phyloP scores from a whole-genome alignment of 2,329 filamentous ascomycete species.

The Blumeria hordei region DNA sequence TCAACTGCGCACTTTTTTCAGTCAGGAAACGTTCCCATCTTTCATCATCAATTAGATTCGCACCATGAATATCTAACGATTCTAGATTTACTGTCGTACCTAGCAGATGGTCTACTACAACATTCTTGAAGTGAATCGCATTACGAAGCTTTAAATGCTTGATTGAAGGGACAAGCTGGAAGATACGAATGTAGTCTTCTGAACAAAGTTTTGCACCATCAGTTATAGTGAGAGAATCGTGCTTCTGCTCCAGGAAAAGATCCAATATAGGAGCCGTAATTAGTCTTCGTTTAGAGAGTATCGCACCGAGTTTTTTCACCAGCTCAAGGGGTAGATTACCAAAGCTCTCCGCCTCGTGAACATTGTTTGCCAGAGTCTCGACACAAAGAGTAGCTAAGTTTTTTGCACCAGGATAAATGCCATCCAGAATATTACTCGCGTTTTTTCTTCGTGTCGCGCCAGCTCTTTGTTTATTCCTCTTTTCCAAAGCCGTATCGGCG shows the following conservation, averaged over 20 bases:
- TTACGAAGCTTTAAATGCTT: slow-evolving; percentile 53
- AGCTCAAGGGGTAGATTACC: slow-evolving; percentile 30
- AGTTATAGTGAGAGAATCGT: slow-evolving; percentile 29
- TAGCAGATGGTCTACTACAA: slow-evolving; percentile 57
- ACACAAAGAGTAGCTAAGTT: slow-evolving; percentile 39
- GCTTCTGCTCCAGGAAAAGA: slow-evolving; percentile 29
- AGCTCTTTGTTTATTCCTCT: slow-evolving; percentile 32
- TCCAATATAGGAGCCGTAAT: slow-evolving; percentile 28
- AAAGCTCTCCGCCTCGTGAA: slow-evolving; percentile 35
- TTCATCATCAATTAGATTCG: slow-evolving; percentile 57
- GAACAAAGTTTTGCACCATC: slow-evolving; percentile 39
- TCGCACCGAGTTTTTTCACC: slow-evolving; percentile 33
- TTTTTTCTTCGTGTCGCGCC: slow-evolving; percentile 41
- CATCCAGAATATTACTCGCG: slow-evolving; percentile 69
- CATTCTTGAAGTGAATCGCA: slow-evolving; percentile 78
- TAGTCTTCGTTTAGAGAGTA: slow-evolving; percentile 34
- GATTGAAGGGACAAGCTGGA: slow-evolving; percentile 47
- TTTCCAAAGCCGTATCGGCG: slow-evolving; percentile 21
- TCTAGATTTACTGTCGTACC: slow-evolving; percentile 45
- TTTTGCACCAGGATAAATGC: slow-evolving; percentile 41
- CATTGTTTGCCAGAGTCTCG: slow-evolving; percentile 36
- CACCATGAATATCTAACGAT: slow-evolving; percentile 54
- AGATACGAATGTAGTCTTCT: slow-evolving; percentile 59
- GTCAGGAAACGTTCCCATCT: slow-evolving; percentile 51
- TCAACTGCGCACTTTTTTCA: slow-evolving; percentile 38